Evolutionary conservation across 805 yeast genomes (phyloP).

Genomic region (Priceomyces medius): DNA sequence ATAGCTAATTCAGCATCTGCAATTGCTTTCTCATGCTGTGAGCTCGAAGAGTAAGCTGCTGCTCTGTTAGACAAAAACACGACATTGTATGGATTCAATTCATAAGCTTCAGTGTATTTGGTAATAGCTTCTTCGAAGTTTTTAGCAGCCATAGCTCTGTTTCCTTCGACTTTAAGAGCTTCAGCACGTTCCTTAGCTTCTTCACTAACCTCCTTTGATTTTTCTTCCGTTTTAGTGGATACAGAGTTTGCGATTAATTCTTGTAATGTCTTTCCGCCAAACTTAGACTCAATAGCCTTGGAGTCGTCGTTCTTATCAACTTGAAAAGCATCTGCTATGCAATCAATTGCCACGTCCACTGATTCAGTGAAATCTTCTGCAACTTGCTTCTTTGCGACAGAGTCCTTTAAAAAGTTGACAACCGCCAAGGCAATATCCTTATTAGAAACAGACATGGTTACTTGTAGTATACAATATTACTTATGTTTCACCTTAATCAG

Average conservation of each 20-base stretch:
- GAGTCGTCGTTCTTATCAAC: constrained; percentile 54
- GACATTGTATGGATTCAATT: constrained; percentile 65
- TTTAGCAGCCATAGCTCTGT: constrained; percentile 78
- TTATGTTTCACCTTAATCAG: background rate
- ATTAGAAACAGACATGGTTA: constrained; percentile 52
- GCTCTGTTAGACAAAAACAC: constrained; percentile 93
- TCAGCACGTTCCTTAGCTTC: constrained; percentile 76
- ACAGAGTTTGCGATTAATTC: constrained; percentile 38
- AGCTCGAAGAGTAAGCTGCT: constrained; percentile 85
- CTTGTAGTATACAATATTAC: no score
- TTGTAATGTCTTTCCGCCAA: constrained; percentile 47
- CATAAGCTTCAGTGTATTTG: constrained; percentile 80
- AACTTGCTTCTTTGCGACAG: constrained; percentile 61
- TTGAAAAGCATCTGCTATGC: constrained; percentile 83
- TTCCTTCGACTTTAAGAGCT: constrained; percentile 79
- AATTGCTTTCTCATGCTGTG: constrained; percentile 73
- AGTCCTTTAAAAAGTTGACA: constrained; percentile 62
- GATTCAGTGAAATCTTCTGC: constrained; percentile 83
- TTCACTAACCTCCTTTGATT: constrained; percentile 47
- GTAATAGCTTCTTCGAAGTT: constrained; percentile 70
- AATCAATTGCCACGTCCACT: constrained; percentile 89
- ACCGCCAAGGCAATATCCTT: constrained; percentile 72
- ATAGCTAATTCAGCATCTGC: constrained; percentile 83
- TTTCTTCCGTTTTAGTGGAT: constrained; percentile 6
- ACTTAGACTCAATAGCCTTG: constrained; percentile 33